Evolutionary conservation across 2,329 filamentous ascomycete species (phyloP), one percentile per base, ranked within the genome.

Genomic region (Xylaria arbuscula): DNA sequence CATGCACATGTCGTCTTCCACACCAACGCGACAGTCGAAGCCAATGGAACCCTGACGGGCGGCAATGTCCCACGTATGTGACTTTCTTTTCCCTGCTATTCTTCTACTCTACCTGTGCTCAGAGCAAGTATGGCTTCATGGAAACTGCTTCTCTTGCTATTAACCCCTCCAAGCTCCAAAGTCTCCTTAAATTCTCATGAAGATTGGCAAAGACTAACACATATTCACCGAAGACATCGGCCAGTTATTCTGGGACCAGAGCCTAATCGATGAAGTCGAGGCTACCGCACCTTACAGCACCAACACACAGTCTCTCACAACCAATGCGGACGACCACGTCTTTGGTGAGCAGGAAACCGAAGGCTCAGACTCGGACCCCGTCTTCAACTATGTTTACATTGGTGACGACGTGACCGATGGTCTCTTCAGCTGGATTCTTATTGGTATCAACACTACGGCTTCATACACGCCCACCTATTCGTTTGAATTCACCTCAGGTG

Each of bases 381-480:
- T 56, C 13, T 40, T 40, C 53, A 40, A 40, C n/a, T 40, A 56
- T 17, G 36, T 40, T 17, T 40, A 40, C 8, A 56, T 34, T 24
- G 65, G 65, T 11, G 65, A 67, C 19, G 40, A 36, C 10, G 47
- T 58, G n/a, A 32, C 59, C 5, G 65, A 67, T 10, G 65, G 65
- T 10, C 53, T 67, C 24, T 63, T 67, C 47, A 54, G 60, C 11
- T 67, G 65, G 65, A 54, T 67, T 19, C 47, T 56, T 7, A 34
- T 67, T 22, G 65, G 65, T 7, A 59, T 67, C 10, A 51, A 67
- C 50, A 38, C 54, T 22, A 38, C 62, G 19, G 62, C 62, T 38
- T 55, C 61, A 17, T 64, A 64, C 28, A 64, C 51, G n/a, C 51
- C 61, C 19, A 64, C 61, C 15, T 64, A 64, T 40, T 64, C 61